phyloP scores from a whole-genome alignment of 495 filamentous ascomycete genomes.

The Friedmanniomyces endolithicus region DNA sequence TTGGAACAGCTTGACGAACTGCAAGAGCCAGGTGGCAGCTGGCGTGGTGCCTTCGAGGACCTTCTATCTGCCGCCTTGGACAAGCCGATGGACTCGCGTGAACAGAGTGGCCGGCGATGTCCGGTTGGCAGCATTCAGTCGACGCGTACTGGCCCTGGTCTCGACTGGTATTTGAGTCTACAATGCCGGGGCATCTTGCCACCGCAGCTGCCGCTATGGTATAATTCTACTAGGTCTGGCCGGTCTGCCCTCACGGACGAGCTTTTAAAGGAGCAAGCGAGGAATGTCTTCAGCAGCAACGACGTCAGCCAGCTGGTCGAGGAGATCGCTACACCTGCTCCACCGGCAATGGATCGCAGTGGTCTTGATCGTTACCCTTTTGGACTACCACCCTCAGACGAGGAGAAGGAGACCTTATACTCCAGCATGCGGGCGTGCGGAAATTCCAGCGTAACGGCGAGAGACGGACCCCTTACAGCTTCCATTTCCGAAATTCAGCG shows the following conservation, averaged over 20 bases:
- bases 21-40: conserved; percentile 24
- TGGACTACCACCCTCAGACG: neutral
- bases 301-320: neutral
- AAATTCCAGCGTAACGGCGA: neutral
- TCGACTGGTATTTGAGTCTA: conserved; percentile 19
- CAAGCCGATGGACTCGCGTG: conserved; percentile 27
- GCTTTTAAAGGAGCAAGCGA: neutral
- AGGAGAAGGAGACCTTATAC: neutral
- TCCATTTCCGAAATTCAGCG: conserved; percentile 82
- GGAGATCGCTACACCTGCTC: conserved; percentile 3
- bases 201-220: conserved; percentile 8
- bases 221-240: neutral
- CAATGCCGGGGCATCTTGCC: conserved; percentile 17
- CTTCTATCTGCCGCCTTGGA: conserved; percentile 40
- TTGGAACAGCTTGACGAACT: conserved; percentile 34
- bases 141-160: conserved; percentile 8
- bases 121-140: neutral
- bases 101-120: neutral
- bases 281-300: neutral
- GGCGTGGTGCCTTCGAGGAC: conserved; percentile 47
- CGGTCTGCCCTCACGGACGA: neutral
- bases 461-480: neutral
- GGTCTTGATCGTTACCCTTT: neutral
- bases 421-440: neutral
- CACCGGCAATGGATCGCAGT: neutral